Evolutionary conservation across 2,329 filamentous ascomycete genomes (phyloP).

Genomic region (Leptosphaerulina australis): DNA sequence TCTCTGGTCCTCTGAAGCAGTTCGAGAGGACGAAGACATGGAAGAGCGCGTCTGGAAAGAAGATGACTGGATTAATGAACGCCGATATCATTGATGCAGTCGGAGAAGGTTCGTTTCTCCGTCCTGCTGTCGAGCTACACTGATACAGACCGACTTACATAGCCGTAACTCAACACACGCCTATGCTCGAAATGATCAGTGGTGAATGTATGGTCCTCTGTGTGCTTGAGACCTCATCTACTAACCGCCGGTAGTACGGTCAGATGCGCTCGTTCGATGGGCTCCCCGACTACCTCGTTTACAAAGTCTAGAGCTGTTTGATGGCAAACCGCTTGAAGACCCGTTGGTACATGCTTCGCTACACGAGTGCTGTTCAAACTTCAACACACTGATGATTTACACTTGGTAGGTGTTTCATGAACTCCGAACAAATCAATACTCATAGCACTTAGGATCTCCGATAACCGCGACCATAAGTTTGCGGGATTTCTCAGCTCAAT

Average conservation of each 20-base stretch:
- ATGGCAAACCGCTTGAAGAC: conserved; percentile 64
- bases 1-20: conserved; percentile 54
- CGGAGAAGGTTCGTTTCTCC: conserved; percentile 52
- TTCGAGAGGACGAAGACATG: conserved; percentile 47
- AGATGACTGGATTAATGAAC: conserved; percentile 47
- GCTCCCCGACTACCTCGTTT: conserved; percentile 64
- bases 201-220: conserved; percentile 52
- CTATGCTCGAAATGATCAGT: conserved; percentile 64
- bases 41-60: conserved; percentile 34
- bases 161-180: conserved; percentile 57
- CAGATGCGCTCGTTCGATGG: conserved; percentile 63
- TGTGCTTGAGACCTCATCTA: background rate
- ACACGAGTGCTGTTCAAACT: conserved; percentile 63
- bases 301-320: conserved; percentile 64
- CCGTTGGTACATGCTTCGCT: conserved; percentile 62
- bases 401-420: conserved; percentile 47
- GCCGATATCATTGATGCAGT: conserved; percentile 55
- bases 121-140: background rate
- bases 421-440: conserved; percentile 1
- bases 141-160: conserved; percentile 17
- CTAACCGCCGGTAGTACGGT: conserved; percentile 51
- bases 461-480: conserved; percentile 63
- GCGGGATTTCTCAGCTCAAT: conserved; percentile 64
- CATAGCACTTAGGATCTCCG: conserved; percentile 38
- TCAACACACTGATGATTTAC: conserved; percentile 66